These are phyloP conservation scores for Harringtonia aguacate DNA, from an alignment of 2,329 filamentous ascomycete species.

Conservation along the genomic window DNA sequence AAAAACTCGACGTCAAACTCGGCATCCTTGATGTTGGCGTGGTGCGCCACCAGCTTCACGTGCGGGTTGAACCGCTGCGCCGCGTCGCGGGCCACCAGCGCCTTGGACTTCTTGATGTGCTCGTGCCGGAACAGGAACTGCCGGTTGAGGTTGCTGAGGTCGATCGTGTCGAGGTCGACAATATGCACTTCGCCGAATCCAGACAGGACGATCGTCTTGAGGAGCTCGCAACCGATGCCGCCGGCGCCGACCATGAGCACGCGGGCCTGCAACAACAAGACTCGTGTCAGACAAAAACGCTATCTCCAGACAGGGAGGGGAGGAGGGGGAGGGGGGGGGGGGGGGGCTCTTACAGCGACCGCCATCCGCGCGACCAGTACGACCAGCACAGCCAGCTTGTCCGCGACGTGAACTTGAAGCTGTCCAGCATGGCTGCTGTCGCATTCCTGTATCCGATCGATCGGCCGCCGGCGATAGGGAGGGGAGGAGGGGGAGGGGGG, in stretches of 20 bases:
- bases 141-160: conserved; percentile 92
- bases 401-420: too few relatives aligned
- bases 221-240: conserved; percentile 92
- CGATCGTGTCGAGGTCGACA: conserved; percentile 96
- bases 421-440: too few relatives aligned
- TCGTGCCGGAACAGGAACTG: conserved; percentile 95
- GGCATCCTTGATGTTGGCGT: conserved; percentile 88
- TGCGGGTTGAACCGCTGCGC: conserved; percentile 84
- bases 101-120: conserved; percentile 96
- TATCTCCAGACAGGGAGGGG: not conserved
- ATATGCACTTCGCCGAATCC: conserved; percentile 91
- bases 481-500: too few relatives aligned
- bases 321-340: too few relatives aligned
- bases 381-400: too few relatives aligned
- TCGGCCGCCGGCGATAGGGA: too few relatives aligned
- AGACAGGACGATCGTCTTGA: conserved; percentile 89
- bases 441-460: too few relatives aligned
- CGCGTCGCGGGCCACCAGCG: conserved; percentile 65
- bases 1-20: conserved; percentile 89
- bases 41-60: conserved; percentile 76
- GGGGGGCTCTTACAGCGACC: too few relatives aligned
- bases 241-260: conserved; percentile 93
- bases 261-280: conserved; percentile 48
- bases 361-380: too few relatives aligned
- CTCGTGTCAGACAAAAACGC: conserved; percentile 19